phyloP scores from a whole-genome alignment of 2,329 filamentous ascomycete genomes.

The Dactylonectria estremocensis region DNA sequence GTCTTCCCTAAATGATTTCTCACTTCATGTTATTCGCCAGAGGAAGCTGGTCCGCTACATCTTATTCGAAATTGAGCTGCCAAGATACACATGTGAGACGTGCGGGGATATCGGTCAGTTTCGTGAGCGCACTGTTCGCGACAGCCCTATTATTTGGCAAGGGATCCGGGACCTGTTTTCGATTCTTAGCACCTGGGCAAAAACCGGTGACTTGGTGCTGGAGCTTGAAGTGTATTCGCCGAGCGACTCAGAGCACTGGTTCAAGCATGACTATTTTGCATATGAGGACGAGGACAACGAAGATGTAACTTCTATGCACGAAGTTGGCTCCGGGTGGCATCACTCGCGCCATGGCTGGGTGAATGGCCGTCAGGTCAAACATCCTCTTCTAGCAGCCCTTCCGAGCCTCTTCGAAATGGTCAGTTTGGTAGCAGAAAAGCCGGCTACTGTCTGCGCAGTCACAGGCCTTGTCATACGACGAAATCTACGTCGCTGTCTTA shows the following conservation, averaged over 20 bases:
- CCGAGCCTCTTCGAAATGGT: slow-evolving; percentile 46
- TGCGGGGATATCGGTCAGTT: neutral
- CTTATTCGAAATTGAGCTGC: slow-evolving; percentile 50
- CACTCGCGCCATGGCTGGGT: slow-evolving; percentile 52
- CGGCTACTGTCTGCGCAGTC: slow-evolving; percentile 48
- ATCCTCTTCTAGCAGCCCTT: slow-evolving; percentile 44
- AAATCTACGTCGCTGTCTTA: slow-evolving; percentile 51
- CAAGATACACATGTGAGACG: slow-evolving; percentile 41
- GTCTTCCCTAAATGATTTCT: slow-evolving; percentile 46
- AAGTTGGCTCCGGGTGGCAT: slow-evolving; percentile 28
- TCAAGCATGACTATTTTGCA: slow-evolving; percentile 48
- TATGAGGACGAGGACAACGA: slow-evolving; percentile 39
- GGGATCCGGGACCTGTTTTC: slow-evolving; percentile 49
- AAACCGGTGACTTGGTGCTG: slow-evolving; percentile 46
- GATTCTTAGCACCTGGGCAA: slow-evolving; percentile 51
- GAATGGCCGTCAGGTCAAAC: slow-evolving; percentile 43
- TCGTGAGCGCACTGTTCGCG: neutral
- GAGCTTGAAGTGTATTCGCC: slow-evolving; percentile 54
- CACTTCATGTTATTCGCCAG: slow-evolving; percentile 35
- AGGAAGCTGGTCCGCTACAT: slow-evolving; percentile 49
- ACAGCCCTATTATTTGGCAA: slow-evolving; percentile 33
- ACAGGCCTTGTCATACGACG: slow-evolving; percentile 52
- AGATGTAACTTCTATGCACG: neutral
- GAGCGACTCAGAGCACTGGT: slow-evolving; percentile 55
- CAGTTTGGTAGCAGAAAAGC: neutral